These are phyloP conservation scores for Saxophila tyrrhenica DNA, from an alignment of 495 filamentous ascomycete genomes.

Conservation along the genomic window DNA sequence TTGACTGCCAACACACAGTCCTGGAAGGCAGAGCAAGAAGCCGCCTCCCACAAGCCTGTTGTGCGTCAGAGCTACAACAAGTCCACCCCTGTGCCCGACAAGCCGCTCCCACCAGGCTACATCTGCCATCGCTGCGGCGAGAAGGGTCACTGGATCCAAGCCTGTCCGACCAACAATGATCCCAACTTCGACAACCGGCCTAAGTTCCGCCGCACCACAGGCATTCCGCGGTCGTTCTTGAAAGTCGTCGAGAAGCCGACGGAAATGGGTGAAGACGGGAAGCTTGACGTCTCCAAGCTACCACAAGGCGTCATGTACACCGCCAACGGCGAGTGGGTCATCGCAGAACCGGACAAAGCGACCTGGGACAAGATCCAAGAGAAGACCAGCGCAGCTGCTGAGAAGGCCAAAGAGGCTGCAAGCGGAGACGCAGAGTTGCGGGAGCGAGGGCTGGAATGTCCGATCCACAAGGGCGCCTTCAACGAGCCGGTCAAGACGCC, in stretches of 20 bases:
- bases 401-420: conserved; percentile 58
- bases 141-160: conserved; percentile 98
- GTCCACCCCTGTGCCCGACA: conserved; percentile 65
- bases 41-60: conserved; percentile 43
- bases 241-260: conserved; percentile 87
- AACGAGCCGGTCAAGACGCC: conserved; percentile 96
- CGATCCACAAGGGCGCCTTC: conserved; percentile 93
- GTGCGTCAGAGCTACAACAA: conserved; percentile 45
- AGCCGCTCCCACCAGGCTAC: conserved; percentile 84
- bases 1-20: conserved; percentile 11
- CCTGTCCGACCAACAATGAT: conserved; percentile 93
- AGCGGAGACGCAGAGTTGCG: conserved; percentile 70
- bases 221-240: conserved; percentile 85
- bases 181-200: conserved; percentile 86
- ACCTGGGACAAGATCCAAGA: conserved; percentile 95
- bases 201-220: conserved; percentile 86
- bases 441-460: conserved; percentile 78
- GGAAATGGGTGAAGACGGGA: conserved; percentile 58
- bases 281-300: conserved; percentile 62
- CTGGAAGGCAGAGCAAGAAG: conserved; percentile 18
- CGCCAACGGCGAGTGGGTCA: conserved; percentile 91
- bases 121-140: conserved; percentile 96
- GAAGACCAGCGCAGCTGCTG: conserved; percentile 71
- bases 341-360: conserved; percentile 85
- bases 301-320: conserved; percentile 89